phyloP scores from a whole-genome alignment of 345 rosid species.

The Arabidopsis suecica region DNA sequence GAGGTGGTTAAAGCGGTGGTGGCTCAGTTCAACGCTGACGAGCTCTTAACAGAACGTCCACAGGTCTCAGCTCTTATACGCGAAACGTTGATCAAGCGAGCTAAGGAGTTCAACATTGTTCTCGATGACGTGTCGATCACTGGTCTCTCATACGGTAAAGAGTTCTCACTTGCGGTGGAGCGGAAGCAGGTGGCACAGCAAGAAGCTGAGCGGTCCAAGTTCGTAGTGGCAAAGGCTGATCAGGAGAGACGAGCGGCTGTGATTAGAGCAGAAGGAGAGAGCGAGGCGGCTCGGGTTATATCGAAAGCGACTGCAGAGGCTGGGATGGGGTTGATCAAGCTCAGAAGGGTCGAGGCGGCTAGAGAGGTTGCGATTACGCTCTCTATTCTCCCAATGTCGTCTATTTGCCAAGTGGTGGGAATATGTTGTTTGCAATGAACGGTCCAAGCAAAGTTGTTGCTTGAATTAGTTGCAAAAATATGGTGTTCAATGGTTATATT shows the following conservation, averaged over 20 bases:
- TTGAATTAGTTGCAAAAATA: not conserved
- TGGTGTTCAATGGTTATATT: not conserved
- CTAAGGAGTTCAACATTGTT: conserved; percentile 72
- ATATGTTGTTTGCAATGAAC: conserved; percentile 68
- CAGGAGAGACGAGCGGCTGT: conserved; percentile 92
- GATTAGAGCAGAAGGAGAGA: conserved; percentile 91
- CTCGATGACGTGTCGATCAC: conserved; percentile 87
- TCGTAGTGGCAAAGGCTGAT: conserved; percentile 81
- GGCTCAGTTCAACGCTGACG: conserved; percentile 92
- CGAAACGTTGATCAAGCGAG: conserved; percentile 65
- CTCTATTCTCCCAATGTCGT: conserved; percentile 71
- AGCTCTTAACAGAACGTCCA: conserved; percentile 87
- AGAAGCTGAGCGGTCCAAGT: conserved; percentile 88
- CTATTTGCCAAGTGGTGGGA: conserved; percentile 74
- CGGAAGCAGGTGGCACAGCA: conserved; percentile 96
- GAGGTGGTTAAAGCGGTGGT: conserved; percentile 89
- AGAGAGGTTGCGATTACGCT: conserved; percentile 80
- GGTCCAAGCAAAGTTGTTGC: not conserved
- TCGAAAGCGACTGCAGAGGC: conserved; percentile 72
- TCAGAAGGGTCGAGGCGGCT: conserved; percentile 85
- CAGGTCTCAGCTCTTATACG: conserved; percentile 77
- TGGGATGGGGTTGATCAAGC: conserved; percentile 82
- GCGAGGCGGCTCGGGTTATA: conserved; percentile 78
- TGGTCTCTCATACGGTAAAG: conserved; percentile 71
- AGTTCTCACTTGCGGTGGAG: conserved; percentile 88